Base-by-base conservation (phyloP, 768 basidiomycete species). In the Goffeauzyma gilvescens region DNA sequence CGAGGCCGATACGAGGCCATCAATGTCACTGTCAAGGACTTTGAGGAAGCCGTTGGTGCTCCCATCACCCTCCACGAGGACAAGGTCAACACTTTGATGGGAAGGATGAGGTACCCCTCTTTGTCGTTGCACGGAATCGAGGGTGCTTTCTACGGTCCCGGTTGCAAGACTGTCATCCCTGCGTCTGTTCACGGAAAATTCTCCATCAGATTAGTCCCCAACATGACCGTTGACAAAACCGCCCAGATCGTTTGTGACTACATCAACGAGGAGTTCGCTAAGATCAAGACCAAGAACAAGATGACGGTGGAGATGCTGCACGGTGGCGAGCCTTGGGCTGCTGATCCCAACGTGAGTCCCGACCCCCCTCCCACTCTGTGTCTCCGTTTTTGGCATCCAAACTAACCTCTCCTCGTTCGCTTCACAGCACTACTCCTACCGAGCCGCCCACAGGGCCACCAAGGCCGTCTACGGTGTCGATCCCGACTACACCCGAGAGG, bases 51-150 rank as follows among this genome's bases (percentile, higher is more conserved):
- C 2, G 78, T 75, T 13, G 85, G 86, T n/a, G 81, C 69, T 7
- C 55, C 71, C 50, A 76, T 84, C 51, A 76, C 80, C 2, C 59
- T 93, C 18, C 78, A 76, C 2, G 66, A 73, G 4, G 78, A 87
- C 61, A 89, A 86, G 61, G 76, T 76, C 23, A 50, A 54, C 33
- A 60, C 58, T 27, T 56, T 96, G 28, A 96, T 90, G 87, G 84
- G 81, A 28, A 76, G 85, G 52, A 95, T 95, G 89, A 75, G 32
- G 25, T 69, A 74, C 53, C 82, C 89, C 2, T 80, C 78, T 45
- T 71, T 96, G 48, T 87, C 84, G 2, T 66, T 96, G 20, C 89
- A 96, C 60, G 90, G 90, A 9, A 89, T 96, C 54, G 83, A 93
- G 64, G 87, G 89, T 37, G 90, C 87, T 1, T 93, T 89, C 69